Evolutionary conservation across 2,329 filamentous ascomycete species (phyloP).

Genomic region (Arthrobotrys pseudoclavata): DNA sequence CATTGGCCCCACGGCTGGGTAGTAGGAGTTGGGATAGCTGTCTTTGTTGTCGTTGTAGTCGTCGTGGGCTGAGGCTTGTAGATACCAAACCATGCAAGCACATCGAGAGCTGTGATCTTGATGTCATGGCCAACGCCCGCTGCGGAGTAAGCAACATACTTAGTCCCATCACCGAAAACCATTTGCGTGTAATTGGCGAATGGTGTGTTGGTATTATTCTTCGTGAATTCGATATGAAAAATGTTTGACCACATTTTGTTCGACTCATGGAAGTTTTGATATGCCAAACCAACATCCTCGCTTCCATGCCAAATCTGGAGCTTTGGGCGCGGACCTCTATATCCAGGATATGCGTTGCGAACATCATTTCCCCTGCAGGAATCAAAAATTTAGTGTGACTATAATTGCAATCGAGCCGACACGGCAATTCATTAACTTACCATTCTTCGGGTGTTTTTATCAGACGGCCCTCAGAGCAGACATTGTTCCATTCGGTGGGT

Average conservation of each 20-base stretch:
- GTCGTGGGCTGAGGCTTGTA: slow-evolving; percentile 23
- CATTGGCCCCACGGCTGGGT: slow-evolving; percentile 27
- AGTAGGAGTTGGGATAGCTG: not conserved
- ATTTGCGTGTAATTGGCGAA: slow-evolving; percentile 64
- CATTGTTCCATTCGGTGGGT: slow-evolving; percentile 34
- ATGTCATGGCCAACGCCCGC: slow-evolving; percentile 60
- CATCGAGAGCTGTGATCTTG: slow-evolving; percentile 39
- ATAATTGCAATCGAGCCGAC: too few species aligned
- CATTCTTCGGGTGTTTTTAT: slow-evolving; percentile 51
- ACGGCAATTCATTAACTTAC: slow-evolving; percentile 2
- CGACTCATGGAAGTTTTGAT: slow-evolving; percentile 63
- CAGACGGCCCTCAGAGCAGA: slow-evolving; percentile 34
- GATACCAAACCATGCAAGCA: slow-evolving; percentile 46
- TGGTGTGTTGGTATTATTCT: slow-evolving; percentile 64
- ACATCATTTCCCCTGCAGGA: slow-evolving; percentile 62
- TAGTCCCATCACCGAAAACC: slow-evolving; percentile 65
- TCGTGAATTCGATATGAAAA: slow-evolving; percentile 59
- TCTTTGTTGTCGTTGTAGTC: slow-evolving; percentile 7
- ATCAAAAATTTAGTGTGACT: not conserved
- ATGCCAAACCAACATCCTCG: slow-evolving; percentile 64
- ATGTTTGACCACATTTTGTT: slow-evolving; percentile 64
- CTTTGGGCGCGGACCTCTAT: slow-evolving; percentile 65
- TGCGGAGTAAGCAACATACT: slow-evolving; percentile 65
- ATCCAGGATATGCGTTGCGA: slow-evolving; percentile 65
- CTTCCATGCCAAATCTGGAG: slow-evolving; percentile 66